These are phyloP conservation scores for Canavalia ensiformis DNA, from an alignment of 306 rosid species.

Conservation along the genomic window DNA sequence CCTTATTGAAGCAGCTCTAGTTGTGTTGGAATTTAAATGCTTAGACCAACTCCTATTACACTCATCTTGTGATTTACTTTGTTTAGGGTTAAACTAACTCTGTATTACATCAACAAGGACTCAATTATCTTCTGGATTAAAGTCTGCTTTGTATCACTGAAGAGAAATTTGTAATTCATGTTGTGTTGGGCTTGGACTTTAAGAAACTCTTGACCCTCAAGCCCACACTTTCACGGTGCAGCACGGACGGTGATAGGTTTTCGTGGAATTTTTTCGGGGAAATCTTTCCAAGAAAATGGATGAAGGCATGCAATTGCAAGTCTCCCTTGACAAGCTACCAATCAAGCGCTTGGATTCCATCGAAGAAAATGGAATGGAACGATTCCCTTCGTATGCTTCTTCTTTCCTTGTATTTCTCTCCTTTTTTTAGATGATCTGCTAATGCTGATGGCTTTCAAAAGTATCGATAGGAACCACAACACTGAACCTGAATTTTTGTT, in stretches of 20 bases:
- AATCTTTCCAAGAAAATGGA: slow-evolving; percentile 57
- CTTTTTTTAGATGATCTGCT: neutral
- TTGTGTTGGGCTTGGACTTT: neutral
- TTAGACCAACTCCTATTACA: neutral
- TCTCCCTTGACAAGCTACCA: slow-evolving; percentile 91
- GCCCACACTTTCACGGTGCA: neutral
- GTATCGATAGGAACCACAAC: neutral
- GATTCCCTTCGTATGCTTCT: slow-evolving; percentile 76
- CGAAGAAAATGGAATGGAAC: slow-evolving; percentile 85
- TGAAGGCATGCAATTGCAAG: slow-evolving; percentile 57
- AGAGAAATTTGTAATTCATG: neutral
- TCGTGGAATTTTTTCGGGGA: slow-evolving; percentile 44
- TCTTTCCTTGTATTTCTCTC: neutral
- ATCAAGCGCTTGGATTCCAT: slow-evolving; percentile 86
- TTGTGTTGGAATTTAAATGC: too few species aligned
- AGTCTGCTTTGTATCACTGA: neutral
- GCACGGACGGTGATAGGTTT: slow-evolving; percentile 2
- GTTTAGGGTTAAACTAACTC: neutral
- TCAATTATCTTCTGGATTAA: neutral
- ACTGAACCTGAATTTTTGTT: slow-evolving; percentile 4
- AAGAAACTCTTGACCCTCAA: neutral
- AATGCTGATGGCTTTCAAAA: neutral
- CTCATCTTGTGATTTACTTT: neutral
- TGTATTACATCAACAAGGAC: neutral
- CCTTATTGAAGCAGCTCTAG: too few species aligned